Percentiles rank a stretch among this genome's conserved stretches.
Evolutionary conservation across 129 eudicot genomes (phyloP).

Genomic region (Scalesia atractyloides): DNA sequence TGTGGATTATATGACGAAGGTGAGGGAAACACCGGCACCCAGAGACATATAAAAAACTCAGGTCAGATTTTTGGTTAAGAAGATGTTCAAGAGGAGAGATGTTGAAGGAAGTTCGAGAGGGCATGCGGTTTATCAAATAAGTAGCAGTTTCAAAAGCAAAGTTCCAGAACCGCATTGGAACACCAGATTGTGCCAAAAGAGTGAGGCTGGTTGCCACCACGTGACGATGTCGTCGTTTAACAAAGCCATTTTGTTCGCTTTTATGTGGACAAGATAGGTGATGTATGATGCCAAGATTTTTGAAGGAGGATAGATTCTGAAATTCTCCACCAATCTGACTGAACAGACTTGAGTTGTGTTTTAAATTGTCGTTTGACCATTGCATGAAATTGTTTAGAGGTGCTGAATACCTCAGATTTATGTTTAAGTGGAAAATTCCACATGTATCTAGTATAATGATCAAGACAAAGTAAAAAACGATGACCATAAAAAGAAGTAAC

Average conservation of each 20-base stretch:
- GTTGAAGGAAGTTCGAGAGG: background rate
- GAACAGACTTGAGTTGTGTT: background rate
- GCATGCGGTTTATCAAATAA: background rate
- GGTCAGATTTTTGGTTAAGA: background rate
- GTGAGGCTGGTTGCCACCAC: background rate
- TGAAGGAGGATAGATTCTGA: too few relatives aligned
- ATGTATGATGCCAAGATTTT: too few relatives aligned
- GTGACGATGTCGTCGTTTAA: too few relatives aligned
- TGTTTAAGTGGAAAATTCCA: background rate
- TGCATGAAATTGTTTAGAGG: background rate
- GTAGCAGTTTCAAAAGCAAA: background rate
- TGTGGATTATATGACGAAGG: background rate
- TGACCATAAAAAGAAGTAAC: too few relatives aligned
- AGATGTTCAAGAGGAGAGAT: background rate
- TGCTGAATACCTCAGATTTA: conserved; percentile 1
- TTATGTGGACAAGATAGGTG: too few relatives aligned
- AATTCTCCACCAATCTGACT: background rate
- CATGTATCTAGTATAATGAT: background rate
- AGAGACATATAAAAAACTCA: background rate
- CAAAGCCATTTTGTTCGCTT: too few relatives aligned
- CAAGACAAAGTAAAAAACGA: background rate
- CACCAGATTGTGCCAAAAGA: background rate
- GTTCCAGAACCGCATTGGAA: background rate
- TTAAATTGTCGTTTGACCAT: background rate
- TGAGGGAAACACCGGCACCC: background rate